These are phyloP conservation scores for Penicillium polonicum DNA, from an alignment of 2,329 filamentous ascomycete genomes.

Conservation along the genomic window DNA sequence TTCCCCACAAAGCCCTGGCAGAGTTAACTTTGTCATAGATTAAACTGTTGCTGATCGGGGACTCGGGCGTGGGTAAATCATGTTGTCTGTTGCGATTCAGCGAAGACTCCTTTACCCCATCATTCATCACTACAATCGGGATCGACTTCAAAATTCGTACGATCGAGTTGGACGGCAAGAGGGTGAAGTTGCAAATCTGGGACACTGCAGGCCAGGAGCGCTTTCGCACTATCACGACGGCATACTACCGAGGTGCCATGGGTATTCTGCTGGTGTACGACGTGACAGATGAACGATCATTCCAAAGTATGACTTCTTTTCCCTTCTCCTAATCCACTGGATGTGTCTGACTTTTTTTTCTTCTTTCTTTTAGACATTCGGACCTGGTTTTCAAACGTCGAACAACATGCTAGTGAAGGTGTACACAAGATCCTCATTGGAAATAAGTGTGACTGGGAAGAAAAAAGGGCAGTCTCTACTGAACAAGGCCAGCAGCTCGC, in stretches of 20 bases:
- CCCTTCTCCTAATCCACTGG: background rate
- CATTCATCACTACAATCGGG: constrained; percentile 98
- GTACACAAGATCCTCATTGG: constrained; percentile 99
- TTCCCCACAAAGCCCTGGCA: background rate
- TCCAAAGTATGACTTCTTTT: constrained; percentile 71
- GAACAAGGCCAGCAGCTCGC: constrained; percentile 91
- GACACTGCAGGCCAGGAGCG: constrained; percentile 97
- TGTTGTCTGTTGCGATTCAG: constrained; percentile 96
- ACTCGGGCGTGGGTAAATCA: constrained; percentile 95
- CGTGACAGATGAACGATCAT: constrained; percentile 93
- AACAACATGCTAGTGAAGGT: constrained; percentile 96
- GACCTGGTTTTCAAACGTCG: constrained; percentile 99
- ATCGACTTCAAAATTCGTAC: constrained; percentile 99
- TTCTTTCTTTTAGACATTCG: constrained; percentile 70
- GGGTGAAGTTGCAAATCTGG: constrained; percentile 99
- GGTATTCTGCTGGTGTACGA: constrained; percentile 97
- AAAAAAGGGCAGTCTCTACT: constrained; percentile 91
- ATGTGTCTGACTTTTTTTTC: background rate
- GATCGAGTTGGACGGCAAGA: constrained; percentile 97
- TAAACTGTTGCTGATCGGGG: constrained; percentile 93
- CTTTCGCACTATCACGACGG: constrained; percentile 97
- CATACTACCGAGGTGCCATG: constrained; percentile 98
- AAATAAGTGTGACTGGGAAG: constrained; percentile 99
- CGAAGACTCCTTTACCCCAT: constrained; percentile 95
- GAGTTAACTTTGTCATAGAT: constrained; percentile 58